Evolutionary conservation across 208 protist genomes (phyloP), one percentile per base, ranked within the genome.

Genomic region (Leishmania mexicana): DNA sequence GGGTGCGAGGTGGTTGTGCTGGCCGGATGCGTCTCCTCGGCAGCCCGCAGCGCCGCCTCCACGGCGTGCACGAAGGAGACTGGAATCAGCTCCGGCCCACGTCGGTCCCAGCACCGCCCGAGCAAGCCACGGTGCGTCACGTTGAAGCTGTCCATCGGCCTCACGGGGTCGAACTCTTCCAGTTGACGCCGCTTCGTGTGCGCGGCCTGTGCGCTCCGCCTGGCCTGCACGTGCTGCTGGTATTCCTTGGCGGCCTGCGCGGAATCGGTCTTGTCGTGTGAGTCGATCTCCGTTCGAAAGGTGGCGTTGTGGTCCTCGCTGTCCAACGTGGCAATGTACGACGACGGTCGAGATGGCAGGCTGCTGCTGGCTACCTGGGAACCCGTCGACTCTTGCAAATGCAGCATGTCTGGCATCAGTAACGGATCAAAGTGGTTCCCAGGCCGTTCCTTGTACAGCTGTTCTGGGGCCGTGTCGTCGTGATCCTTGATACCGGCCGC

Each of bases 51-150:
- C 35, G 67, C 82, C 42, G 75, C 64, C 35, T 83, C 82, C 24
- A 91, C 51, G 38, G 78, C 68, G 81, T 90, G 76, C 10, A 89
- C 80, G 35, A 92, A 87, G 49, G 81, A 84, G 19, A 90, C 84
- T 2, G 87, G 83, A 31, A 85, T 67, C 28, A 92, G 64, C 87
- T 95, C 89, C 54, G 87, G 68, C n/a, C 72, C 76, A 6, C 89
- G 90, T 24, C 88, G 88, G 76, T 95, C 90, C 88, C 90, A 95
- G 81, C 94, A 97, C 17, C 94, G 90, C 2, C 94, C 94, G 24
- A 97, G 84, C 62, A 97, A 70, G 3, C 82, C 73, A 21, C 86
- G 81, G 78, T 96, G 93, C 1, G 90, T 94, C 64, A 93, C 84
- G 76, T 92, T 92, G 83, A 95, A 95, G 80, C 88, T 92, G 77